Base-by-base conservation (phyloP, 768 basidiomycete species). In the Fomitopsis pulvina region DNA sequence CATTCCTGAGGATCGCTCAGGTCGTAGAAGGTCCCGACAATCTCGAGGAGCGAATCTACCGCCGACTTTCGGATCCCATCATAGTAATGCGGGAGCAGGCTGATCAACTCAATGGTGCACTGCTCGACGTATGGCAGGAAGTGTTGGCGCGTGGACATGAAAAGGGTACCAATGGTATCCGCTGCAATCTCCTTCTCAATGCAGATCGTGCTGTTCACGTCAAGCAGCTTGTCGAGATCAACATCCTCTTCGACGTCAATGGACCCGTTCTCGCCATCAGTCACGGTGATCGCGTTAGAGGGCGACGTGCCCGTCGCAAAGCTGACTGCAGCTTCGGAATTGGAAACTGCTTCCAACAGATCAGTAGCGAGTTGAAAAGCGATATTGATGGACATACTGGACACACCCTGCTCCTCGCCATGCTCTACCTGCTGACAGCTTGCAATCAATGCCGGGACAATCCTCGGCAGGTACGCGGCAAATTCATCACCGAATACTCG, bases 161-260 rank as follows among this genome's bases (percentile, higher is more conserved):
- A 98, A 54, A 99, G 69, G 29, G 87, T 85, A 53, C 95, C 93
- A 56, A 98, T 85, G 4, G 94, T 92, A 64, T 98, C 94, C 22
- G 92, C 92, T 20, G 96, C 94, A 52, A 97, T 96, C 74, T 99
- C 96, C 70, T 99, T 99, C 76, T 99, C 96, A 49, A 98, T 92
- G 38, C 94, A 94, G 57, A 98, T 86, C 20, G 93, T 94, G 59
- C 87, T 91, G 73, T 93, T 95, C 54, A 94, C 91, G 54, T 92
- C 89, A 62, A 92, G 78, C 68, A 91, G 75, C 68, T 92, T 91
- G 59, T 91, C 90, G 44, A 91, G 68, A 59, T 92, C 89, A 40
- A 89, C 66, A 46, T 92, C 87, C 52, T 91, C 89, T 53, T 89
- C 85, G 49, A 77, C 68, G 30, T 79, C 76, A n/a, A 68, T 63